Conservation (phyloP, 176 grass and related monocot species). For the Carex kokanica region DNA sequence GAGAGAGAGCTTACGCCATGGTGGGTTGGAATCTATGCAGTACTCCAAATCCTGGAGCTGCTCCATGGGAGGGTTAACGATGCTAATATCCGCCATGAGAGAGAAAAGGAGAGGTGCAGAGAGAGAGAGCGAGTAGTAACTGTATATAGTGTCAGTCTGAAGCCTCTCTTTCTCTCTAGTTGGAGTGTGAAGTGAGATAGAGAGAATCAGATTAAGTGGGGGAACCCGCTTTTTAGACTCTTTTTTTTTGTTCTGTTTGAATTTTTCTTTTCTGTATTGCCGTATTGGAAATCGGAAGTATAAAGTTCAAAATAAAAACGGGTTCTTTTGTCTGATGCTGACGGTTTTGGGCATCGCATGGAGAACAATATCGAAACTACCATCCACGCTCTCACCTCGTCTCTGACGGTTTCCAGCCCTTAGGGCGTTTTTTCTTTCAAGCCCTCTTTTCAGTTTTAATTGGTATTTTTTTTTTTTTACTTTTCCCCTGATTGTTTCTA, state of each 20-base stretch:
- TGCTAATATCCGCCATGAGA: slow-evolving; percentile 34
- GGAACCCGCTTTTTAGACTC: slow-evolving; percentile 15
- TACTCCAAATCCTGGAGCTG: slow-evolving; percentile 57
- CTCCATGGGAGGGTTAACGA: slow-evolving; percentile 53
- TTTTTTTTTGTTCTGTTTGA: slow-evolving; percentile 26
- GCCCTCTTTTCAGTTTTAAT: background rate
- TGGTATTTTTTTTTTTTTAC: background rate
- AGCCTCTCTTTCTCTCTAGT: slow-evolving; percentile 2
- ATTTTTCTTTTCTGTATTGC: slow-evolving; percentile 8
- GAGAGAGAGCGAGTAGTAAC: background rate
- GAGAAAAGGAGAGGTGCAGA: background rate
- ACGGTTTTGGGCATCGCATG: background rate
- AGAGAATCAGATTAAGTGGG: background rate
- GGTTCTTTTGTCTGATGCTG: background rate
- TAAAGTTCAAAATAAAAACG: background rate
- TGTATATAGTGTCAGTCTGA: slow-evolving; percentile 16
- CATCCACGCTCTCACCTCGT: background rate
- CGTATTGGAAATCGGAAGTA: background rate
- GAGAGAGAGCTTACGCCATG: slow-evolving; percentile 37
- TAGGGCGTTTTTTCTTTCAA: background rate
- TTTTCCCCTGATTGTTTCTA: background rate
- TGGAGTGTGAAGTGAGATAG: slow-evolving; percentile 9
- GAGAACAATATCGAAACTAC: slow-evolving; percentile 36
- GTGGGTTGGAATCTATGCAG: slow-evolving; percentile 52
- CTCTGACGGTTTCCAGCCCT: too few species aligned